Base-by-base conservation (phyloP, 1,139 yeast species). In the Kurtzmaniella quercitrusa region DNA sequence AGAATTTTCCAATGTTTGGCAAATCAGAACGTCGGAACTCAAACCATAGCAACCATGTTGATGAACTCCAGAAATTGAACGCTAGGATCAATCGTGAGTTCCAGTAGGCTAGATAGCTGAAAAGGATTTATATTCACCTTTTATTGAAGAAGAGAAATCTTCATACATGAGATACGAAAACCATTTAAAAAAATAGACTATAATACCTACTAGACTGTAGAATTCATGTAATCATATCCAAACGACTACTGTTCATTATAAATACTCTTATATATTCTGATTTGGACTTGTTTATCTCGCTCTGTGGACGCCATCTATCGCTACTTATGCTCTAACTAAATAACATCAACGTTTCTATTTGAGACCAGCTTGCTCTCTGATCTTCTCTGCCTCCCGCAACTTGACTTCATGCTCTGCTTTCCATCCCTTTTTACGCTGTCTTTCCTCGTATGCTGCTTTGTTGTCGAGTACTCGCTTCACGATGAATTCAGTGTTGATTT, bases 381-480 rank as follows among this genome's bases (percentile, higher is more conserved):
- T 46, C 43, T 44, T 43, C 42, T 61, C 66, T 23, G 48, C 52
- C 21, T 58, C 63, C 47, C 58, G 53, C 38, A 72, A 54, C 44
- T 56, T 55, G 43, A 50, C 51, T 48, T 71, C 76, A 12, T 57
- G 56, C 48, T 69, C 73, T 2, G 75, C 68, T 64, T 86, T 85
- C 85, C 88, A 82, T 6, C 93, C 93, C 65, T 86, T 86, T 50
- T 79, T 78, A 50, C 81, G 70, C 61, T 86, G 95, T 54, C 95
- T 77, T 52, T 84, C 94, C 60, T 85, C 93, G 58, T 82, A 86
- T 14, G 81, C 81, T 43, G 73, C 75, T 50, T 85, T 74, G 59
- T 83, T 81, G 41, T 68, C 66, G 55, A 86, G 69, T 10, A 86
- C 93, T 38, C 95, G 70, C 46, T 76, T 69, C 14, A 85, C 90